Evolutionary conservation across 1,284 basidiomycete species (phyloP).

Genomic region (Ceratobasidium sp.): DNA sequence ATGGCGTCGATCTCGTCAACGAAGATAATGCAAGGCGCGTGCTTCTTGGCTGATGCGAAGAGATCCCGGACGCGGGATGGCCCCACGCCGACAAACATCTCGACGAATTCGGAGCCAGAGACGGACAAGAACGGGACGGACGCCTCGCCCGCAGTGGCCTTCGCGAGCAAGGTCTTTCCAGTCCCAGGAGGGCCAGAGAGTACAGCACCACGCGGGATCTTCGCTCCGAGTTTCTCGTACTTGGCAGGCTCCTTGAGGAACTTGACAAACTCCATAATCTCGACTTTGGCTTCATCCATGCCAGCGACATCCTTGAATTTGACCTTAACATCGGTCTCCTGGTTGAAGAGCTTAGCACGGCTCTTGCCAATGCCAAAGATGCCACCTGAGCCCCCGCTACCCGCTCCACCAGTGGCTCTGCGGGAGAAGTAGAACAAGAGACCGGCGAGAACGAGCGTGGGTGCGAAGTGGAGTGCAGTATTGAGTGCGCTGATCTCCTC

Average conservation of each 20-base stretch:
- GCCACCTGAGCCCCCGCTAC: constrained; percentile 78
- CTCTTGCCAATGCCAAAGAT: constrained; percentile 99
- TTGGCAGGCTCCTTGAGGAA: constrained; percentile 96
- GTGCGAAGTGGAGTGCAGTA: constrained; percentile 91
- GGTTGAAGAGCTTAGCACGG: constrained; percentile 95
- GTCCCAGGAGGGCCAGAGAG: constrained; percentile 98
- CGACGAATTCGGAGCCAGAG: constrained; percentile 98
- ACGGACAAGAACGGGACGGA: constrained; percentile 98
- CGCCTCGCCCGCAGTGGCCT: constrained; percentile 98
- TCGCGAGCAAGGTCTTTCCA: constrained; percentile 97
- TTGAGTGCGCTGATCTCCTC: constrained; percentile 90
- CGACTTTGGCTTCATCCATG: constrained; percentile 99
- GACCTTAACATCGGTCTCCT: constrained; percentile 93
- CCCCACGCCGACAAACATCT: constrained; percentile 99
- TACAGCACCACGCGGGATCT: constrained; percentile 98
- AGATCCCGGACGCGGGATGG: constrained; percentile 97
- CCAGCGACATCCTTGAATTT: constrained; percentile 97
- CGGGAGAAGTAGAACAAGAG: constrained; percentile 91
- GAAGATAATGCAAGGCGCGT: constrained; percentile 98
- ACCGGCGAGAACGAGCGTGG: constrained; percentile 91
- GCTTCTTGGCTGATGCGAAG: constrained; percentile 96
- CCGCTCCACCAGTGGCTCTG: constrained; percentile 69
- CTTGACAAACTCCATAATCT: constrained; percentile 99
- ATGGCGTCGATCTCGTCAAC: constrained; percentile 99
- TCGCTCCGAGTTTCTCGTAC: constrained; percentile 97